phyloP scores from a whole-genome alignment of 768 basidiomycete genomes.

The Boletus tomentosulus region DNA sequence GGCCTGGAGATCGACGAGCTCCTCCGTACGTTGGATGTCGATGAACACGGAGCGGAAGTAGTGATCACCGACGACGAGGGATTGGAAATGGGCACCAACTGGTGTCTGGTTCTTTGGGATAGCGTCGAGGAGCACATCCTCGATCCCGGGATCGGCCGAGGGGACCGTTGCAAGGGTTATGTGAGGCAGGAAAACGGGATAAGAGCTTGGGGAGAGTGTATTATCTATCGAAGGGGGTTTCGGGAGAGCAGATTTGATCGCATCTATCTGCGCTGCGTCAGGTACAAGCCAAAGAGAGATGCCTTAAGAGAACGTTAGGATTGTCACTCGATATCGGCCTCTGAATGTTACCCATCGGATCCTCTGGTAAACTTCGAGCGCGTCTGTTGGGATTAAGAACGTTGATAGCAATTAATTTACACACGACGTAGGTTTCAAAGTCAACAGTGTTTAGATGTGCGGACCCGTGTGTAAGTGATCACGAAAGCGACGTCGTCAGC shows the following conservation, averaged over 20 bases:
- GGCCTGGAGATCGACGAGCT: conserved; percentile 46
- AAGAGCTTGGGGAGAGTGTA: conserved; percentile 38
- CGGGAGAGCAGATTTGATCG: conserved; percentile 48
- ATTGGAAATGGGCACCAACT: conserved; percentile 46
- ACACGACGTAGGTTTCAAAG: background rate
- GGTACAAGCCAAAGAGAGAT: conserved; percentile 73
- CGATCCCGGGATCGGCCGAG: conserved; percentile 5
- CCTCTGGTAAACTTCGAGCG: no score
- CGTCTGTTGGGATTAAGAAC: background rate
- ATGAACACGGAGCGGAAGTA: conserved; percentile 73
- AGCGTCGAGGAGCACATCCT: conserved; percentile 33
- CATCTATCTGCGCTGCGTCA: conserved; percentile 36
- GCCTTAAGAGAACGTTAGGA: conserved; percentile 34
- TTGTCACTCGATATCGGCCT: background rate
- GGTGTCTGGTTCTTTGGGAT: conserved; percentile 34
- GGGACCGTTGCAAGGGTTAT: conserved; percentile 58
- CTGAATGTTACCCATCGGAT: conserved; percentile 21
- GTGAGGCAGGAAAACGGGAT: conserved; percentile 63
- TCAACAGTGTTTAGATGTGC: background rate
- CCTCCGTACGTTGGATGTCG: conserved; percentile 41
- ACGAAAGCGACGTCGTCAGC: background rate
- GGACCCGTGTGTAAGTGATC: background rate
- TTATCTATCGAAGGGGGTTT: conserved; percentile 22
- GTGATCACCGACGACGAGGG: conserved; percentile 53
- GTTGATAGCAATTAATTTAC: conserved; percentile 4